Evolutionary conservation across 1,139 yeast species (phyloP), one percentile per base, ranked within the genome.

Genomic region (Yamadazyma spencermartinsiae): DNA sequence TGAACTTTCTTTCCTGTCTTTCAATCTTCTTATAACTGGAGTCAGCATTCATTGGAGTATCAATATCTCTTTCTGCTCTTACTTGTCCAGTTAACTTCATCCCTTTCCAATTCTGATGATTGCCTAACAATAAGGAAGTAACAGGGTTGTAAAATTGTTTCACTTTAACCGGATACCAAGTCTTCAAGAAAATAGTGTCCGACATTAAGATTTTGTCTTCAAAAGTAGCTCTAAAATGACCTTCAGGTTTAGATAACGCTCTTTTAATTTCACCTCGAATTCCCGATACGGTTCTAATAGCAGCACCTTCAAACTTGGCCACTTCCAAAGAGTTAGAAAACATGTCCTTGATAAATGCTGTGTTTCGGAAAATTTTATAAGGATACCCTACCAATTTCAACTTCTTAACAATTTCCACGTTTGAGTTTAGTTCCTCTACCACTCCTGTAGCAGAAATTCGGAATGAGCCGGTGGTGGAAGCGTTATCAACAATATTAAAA

Each of bases 371-470:
- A 33, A 94, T 81, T 68, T 94, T 90, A 62, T 85, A 82, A 19
- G 99, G 98, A 58, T 88, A 76, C 37, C 99, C 99, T 21, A 92
- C 96, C 46, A 94, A 76, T 62, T 94, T 94, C 64, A 94, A 76
- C 59, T 94, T 94, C 70, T 94, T 94, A 43, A 92, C 98, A 51
- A 94, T 90, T 60, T 92, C 97, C 32, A 82, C 88, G 6, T 86
- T 78, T 1, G 87, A 82, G 61, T 94, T 95, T 54, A 92, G 83
- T 59, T 92, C 98, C 61, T 88, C 94, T 29, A 94, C 90, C 21
- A 90, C 77, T 58, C 99, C 99, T 1, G 98, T 92, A n/a, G 98
- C 98, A 2, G 97, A 88, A 41, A 94, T 89, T 63, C 98, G 75
- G 68, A 94, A 94, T 6, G 90, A 81, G 2, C 95, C 95, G 0